Base-by-base conservation (phyloP, 768 basidiomycete genomes). In the Suillus occidentalis region DNA sequence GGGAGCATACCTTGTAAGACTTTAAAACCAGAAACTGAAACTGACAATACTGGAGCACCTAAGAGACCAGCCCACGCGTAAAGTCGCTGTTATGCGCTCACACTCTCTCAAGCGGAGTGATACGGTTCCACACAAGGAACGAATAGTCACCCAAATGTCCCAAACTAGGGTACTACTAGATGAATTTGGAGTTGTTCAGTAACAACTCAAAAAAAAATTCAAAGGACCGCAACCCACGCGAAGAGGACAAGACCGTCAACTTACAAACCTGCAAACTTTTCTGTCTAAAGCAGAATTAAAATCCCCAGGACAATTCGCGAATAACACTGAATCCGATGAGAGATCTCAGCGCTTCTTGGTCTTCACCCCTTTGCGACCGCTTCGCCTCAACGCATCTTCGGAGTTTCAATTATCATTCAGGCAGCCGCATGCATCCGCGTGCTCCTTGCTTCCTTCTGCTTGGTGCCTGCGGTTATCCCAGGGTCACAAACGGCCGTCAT, bases 331-430 rank as follows among this genome's bases (percentile, higher is more conserved):
- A 65, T 65, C 65, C 49, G 55, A 63, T 63, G 62, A 57, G 63
- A 66, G 63, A 59, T 49, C 60, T 64, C 40, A 60, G 63, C 42
- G 58, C 58, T 53, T 53, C 52, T 20, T 53, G 18, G 5, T 43
- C 60, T 62, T 37, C 49, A 34, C 47, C 64, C 61, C 62, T 60
- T 39, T 36, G 49, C 61, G 61, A 28, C 31, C 61, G 40, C 58
- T 62, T 49, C 47, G 62, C 42, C 28, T 53, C 31, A 50, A 34
- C 28, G 5, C 37, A 25, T 28, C 25, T 47, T 53, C 66, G 66
- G 66, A 67, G 66, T 67, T 67, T 37, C 18, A 65, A 67, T 65
- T 37, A 36, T 56, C 39, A 31, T 66, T 25, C 63, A 65, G 57
- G 55, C 37, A 14, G 20, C 62, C 56, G 56, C 56, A 18, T 59